phyloP scores from a whole-genome alignment of 2,329 filamentous ascomycete genomes.

The Diplodia intermedia region DNA sequence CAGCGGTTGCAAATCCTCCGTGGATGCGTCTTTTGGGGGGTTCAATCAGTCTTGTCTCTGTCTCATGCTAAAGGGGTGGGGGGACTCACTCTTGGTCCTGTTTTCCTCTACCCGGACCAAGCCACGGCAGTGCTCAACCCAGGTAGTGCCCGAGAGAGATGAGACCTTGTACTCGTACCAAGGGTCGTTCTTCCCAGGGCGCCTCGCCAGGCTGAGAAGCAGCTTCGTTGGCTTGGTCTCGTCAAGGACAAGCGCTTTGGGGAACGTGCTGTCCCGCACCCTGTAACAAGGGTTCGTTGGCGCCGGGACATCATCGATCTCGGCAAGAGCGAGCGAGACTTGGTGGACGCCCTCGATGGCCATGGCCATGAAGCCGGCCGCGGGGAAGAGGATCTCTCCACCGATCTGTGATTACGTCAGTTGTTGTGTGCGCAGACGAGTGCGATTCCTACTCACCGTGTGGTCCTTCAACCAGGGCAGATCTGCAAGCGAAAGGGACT shows the following conservation, averaged over 20 bases:
- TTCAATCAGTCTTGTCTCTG: too few relatives aligned
- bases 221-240: conserved; percentile 33
- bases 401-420: conserved; percentile 7
- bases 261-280: too few relatives aligned
- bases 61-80: too few relatives aligned
- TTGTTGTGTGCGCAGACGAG: too few relatives aligned
- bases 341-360: conserved; percentile 42
- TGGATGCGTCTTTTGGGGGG: too few relatives aligned
- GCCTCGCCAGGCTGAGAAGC: conserved; percentile 32
- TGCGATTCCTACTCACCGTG: conserved; percentile 4
- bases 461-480: conserved; percentile 57
- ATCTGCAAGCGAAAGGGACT: conserved; percentile 42
- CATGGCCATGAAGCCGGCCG: conserved; percentile 35
- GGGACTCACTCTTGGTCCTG: too few relatives aligned
- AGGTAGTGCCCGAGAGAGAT: conserved; percentile 37
- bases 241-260: conserved; percentile 30
- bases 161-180: conserved; percentile 38
- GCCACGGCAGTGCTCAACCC: conserved; percentile 40
- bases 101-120: conserved; percentile 12
- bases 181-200: conserved; percentile 33
- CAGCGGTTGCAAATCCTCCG: too few relatives aligned
- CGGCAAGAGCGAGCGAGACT: conserved; percentile 30
- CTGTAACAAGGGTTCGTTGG: too few relatives aligned
- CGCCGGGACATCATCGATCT: conserved; percentile 4
- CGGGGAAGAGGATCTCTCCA: conserved; percentile 11